Percentiles rank a stretch among this genome's conserved stretches.
These are phyloP conservation scores for Aureobasidium melanogenum DNA, from an alignment of 2,329 filamentous ascomycete genomes.

Conservation along the genomic window DNA sequence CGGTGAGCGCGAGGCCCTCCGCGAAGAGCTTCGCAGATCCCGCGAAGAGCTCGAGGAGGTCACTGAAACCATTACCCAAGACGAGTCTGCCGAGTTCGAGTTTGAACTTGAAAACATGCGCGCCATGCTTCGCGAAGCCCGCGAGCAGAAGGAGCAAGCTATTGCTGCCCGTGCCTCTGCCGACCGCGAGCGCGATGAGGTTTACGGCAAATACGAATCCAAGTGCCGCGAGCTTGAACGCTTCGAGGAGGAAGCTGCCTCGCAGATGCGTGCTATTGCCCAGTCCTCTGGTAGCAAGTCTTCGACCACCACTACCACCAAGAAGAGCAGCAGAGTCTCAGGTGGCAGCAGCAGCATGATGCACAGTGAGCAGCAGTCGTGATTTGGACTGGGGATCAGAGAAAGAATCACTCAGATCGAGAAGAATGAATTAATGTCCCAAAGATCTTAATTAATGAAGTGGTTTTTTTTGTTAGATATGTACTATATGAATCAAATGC, in stretches of 20 bases:
- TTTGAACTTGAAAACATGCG: slow-evolving; percentile 24
- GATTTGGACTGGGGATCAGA: neutral
- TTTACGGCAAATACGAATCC: slow-evolving; percentile 18
- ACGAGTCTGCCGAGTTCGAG: slow-evolving; percentile 20
- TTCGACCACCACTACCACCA: slow-evolving; percentile 2
- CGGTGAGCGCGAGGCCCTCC: slow-evolving; percentile 19
- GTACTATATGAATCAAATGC: neutral
- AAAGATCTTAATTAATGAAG: neutral
- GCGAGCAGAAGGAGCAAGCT: slow-evolving; percentile 24
- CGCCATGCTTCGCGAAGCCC: slow-evolving; percentile 20
- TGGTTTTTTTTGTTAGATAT: neutral
- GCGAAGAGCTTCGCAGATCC: slow-evolving; percentile 20
- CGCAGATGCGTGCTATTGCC: neutral
- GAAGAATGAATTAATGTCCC: neutral
- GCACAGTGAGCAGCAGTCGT: neutral
- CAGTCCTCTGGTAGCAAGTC: neutral
- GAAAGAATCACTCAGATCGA: neutral
- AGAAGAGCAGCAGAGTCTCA: slow-evolving; percentile 4
- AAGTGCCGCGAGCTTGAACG: slow-evolving; percentile 23
- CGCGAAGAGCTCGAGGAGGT: slow-evolving; percentile 21
- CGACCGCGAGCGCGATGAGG: slow-evolving; percentile 21
- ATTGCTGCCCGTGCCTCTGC: slow-evolving; percentile 21
- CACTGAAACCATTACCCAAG: slow-evolving; percentile 20
- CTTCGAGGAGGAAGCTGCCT: slow-evolving; percentile 16
- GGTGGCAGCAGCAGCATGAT: neutral